Conservation (phyloP, 2,329 filamentous ascomycete species). For the Calonectria multiphialidica region DNA sequence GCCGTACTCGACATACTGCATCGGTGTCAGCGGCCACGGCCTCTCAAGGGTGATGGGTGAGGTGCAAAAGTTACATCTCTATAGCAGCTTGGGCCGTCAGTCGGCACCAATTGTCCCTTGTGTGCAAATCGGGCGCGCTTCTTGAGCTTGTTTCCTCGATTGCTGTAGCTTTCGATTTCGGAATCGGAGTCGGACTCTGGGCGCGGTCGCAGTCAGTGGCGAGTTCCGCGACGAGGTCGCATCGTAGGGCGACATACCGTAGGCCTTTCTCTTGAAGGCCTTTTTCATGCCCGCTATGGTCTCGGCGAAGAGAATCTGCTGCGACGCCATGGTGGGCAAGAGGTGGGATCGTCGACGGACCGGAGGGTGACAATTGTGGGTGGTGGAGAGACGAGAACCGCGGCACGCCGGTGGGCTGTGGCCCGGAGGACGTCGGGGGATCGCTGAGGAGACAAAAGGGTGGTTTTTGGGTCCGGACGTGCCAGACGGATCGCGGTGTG, state of each 20-base stretch:
- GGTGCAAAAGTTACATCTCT: slow-evolving; percentile 69
- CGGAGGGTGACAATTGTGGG: slow-evolving; percentile 28
- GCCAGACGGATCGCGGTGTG: not conserved
- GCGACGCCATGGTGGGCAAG: slow-evolving; percentile 55
- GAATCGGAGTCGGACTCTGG: slow-evolving; percentile 84
- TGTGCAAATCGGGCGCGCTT: slow-evolving; percentile 79
- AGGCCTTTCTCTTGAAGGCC: slow-evolving; percentile 73
- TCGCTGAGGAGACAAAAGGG: slow-evolving; percentile 8
- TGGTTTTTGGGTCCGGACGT: slow-evolving; percentile 18
- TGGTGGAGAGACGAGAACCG: slow-evolving; percentile 34
- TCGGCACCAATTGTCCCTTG: slow-evolving; percentile 76
- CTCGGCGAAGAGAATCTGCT: slow-evolving; percentile 74
- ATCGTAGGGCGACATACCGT: slow-evolving; percentile 58
- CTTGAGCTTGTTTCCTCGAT: slow-evolving; percentile 85
- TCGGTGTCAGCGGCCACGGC: slow-evolving; percentile 39
- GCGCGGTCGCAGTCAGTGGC: slow-evolving; percentile 36
- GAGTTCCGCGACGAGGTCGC: slow-evolving; percentile 10
- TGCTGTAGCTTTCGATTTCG: slow-evolving; percentile 75
- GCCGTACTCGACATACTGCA: slow-evolving; percentile 77
- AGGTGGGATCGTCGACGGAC: slow-evolving; percentile 24
- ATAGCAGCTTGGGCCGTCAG: slow-evolving; percentile 75
- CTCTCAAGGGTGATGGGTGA: slow-evolving; percentile 17
- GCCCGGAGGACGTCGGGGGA: slow-evolving; percentile 11
- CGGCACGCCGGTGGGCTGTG: slow-evolving; percentile 15
- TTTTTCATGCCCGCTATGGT: slow-evolving; percentile 78